A percentile compares a stretch with the other conserved stretches of the same genome.
These are phyloP conservation scores for Lactarius deliciosus DNA, from an alignment of 768 basidiomycete genomes.

Conservation along the genomic window DNA sequence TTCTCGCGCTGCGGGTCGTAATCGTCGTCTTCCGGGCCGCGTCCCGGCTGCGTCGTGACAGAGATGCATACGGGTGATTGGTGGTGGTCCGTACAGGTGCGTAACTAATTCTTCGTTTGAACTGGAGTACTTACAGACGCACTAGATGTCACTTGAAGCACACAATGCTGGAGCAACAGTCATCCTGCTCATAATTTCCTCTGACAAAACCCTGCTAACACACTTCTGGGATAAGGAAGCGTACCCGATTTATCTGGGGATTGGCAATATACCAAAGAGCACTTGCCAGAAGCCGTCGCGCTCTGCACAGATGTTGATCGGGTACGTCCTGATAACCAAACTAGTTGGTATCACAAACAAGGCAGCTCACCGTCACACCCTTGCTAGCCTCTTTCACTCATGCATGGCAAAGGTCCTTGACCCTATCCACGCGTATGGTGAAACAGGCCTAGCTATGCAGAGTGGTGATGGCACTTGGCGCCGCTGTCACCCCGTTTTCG, in stretches of 20 bases:
- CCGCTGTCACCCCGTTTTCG: neutral
- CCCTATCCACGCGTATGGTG: neutral
- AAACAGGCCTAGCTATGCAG: neutral
- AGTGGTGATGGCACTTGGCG: neutral
- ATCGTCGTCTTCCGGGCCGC: too few species aligned
- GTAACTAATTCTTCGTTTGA: neutral
- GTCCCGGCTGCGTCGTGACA: too few species aligned
- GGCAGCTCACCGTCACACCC: neutral
- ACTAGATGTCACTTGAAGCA: neutral
- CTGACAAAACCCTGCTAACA: neutral
- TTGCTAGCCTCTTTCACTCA: slow-evolving; percentile 22
- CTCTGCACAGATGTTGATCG: neutral
- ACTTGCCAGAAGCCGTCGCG: neutral
- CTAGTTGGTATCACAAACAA: slow-evolving; percentile 27
- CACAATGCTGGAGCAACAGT: neutral
- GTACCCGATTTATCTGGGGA: slow-evolving; percentile 27
- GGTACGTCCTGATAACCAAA: slow-evolving; percentile 25
- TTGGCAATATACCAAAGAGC: slow-evolving; percentile 29
- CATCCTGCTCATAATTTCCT: neutral
- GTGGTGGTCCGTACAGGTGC: slow-evolving; percentile 21
- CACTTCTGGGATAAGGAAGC: slow-evolving; percentile 21
- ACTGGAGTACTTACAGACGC: too few species aligned
- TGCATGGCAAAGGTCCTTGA: slow-evolving; percentile 8
- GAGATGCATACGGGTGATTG: slow-evolving; percentile 7
- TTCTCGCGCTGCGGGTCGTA: too few species aligned